phyloP scores from a whole-genome alignment of 371 early-diverging fungal genomes.

The Gilbertella persicaria region DNA sequence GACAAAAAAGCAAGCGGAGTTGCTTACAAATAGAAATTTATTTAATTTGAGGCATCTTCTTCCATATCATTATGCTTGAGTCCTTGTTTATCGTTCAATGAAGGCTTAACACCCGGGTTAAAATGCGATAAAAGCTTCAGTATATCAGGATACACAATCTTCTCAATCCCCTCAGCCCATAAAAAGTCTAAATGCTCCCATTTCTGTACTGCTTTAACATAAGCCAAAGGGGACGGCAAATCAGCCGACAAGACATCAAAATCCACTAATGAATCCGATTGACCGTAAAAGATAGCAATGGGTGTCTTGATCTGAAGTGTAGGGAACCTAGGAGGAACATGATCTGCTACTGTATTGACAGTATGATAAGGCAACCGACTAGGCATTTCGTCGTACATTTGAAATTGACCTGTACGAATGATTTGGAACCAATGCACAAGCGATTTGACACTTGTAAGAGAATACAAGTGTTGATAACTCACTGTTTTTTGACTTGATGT shows the following conservation, averaged over 20 bases:
- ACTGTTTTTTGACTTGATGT: slow-evolving; percentile 73
- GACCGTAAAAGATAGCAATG: slow-evolving; percentile 90
- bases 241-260: slow-evolving; percentile 63
- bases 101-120: slow-evolving; percentile 22
- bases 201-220: slow-evolving; percentile 61
- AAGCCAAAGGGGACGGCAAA: slow-evolving; percentile 56
- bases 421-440: slow-evolving; percentile 97
- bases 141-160: slow-evolving; percentile 49
- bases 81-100: slow-evolving; percentile 10
- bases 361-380: slow-evolving; percentile 63
- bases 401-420: slow-evolving; percentile 82
- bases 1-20: too few species aligned
- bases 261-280: slow-evolving; percentile 82
- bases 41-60: not conserved
- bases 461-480: slow-evolving; percentile 89
- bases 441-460: slow-evolving; percentile 86
- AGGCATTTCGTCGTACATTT: slow-evolving; percentile 92
- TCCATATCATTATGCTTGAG: slow-evolving; percentile 11
- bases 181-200: slow-evolving; percentile 86
- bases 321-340: slow-evolving; percentile 70
- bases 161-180: slow-evolving; percentile 69
- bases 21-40: too few species aligned
- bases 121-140: slow-evolving; percentile 40
- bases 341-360: slow-evolving; percentile 44
- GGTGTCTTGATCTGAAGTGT: slow-evolving; percentile 83